Percentiles rank a stretch among this genome's conserved stretches.
Conservation (phyloP, 2,329 filamentous ascomycete genomes). For the Aschersonia sp. region DNA sequence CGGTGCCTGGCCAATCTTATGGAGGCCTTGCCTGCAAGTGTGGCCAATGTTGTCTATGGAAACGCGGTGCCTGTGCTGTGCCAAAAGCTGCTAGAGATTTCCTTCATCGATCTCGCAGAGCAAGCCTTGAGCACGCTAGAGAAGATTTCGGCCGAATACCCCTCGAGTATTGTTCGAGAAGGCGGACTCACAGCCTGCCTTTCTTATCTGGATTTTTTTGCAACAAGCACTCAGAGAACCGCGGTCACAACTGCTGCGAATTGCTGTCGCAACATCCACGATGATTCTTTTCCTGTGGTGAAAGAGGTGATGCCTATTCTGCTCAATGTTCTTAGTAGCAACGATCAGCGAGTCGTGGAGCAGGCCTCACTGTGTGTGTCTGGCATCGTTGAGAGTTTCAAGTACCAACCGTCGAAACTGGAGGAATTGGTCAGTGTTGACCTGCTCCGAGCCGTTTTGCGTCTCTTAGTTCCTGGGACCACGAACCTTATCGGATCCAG, state of each 20-base stretch:
- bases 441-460: constrained; percentile 69
- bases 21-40: constrained; percentile 87
- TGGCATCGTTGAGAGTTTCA: constrained; percentile 93
- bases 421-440: constrained; percentile 87
- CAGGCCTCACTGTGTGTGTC: constrained; percentile 93
- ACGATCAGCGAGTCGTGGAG: constrained; percentile 90
- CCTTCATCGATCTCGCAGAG: constrained; percentile 94
- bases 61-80: constrained; percentile 89
- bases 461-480: constrained; percentile 80
- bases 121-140: constrained; percentile 92
- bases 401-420: constrained; percentile 70
- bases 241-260: constrained; percentile 96
- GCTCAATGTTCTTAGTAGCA: constrained; percentile 78
- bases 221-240: constrained; percentile 89
- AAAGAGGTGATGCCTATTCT: constrained; percentile 94
- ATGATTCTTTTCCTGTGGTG: constrained; percentile 84
- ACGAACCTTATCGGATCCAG: constrained; percentile 89
- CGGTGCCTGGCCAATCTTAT: constrained; percentile 93
- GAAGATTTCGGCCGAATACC: constrained; percentile 95
- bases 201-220: constrained; percentile 93
- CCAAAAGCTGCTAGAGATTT: constrained; percentile 87
- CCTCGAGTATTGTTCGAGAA: constrained; percentile 85
- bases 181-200: constrained; percentile 91
- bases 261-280: constrained; percentile 91
- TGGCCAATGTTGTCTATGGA: constrained; percentile 93